Evolutionary conservation across 2,329 filamentous ascomycete species (phyloP), one percentile per base, ranked within the genome.

Genomic region (Anthostomella pinea): DNA sequence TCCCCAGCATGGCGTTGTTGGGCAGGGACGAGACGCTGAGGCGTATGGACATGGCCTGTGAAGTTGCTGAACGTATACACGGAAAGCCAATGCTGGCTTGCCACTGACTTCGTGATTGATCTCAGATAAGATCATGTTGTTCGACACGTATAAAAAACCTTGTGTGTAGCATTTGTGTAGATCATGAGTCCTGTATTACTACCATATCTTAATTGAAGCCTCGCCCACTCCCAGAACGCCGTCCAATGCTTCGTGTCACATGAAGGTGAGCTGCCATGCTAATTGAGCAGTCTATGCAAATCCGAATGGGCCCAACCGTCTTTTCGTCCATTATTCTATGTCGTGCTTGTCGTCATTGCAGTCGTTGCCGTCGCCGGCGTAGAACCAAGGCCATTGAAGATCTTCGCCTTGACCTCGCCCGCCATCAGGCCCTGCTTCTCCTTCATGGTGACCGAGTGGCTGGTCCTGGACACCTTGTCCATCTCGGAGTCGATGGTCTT

Each of bases 391-490:
- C 52, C 51, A 19, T 58, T 59, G 33, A 61, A 61, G 11, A 61
- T 41, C 41, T 56, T 56, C 1, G 54, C 51, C 42, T 58, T 57
- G 29, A 56, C 41, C 40, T 62, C 50, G 8, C 52, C 48, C 1
- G 56, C 54, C 49, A 55, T 53, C 22, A 60, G 51, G 2, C 57
- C 59, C 41, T 59, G 57, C 44, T 52, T 54, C 39, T 62, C 59
- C 33, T 62, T 59, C 45, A 58, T 58, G 3, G 53, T 43, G 11
- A 63, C 48, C 0, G 56, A 54, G 33, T 53, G 51, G 40, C 57
- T 60, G 8, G 57, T 46, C 31, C 51, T 52, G 2, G 44, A 51
- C 6, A 59, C 30, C 38, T 54, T 60, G 20, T 57, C 53, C 20
- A 61, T 43, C 33, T 60, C 56, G 9, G 30, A 14, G 13, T 58